Conservation (phyloP, 306 rosid species). For the Albizia julibrissin region DNA sequence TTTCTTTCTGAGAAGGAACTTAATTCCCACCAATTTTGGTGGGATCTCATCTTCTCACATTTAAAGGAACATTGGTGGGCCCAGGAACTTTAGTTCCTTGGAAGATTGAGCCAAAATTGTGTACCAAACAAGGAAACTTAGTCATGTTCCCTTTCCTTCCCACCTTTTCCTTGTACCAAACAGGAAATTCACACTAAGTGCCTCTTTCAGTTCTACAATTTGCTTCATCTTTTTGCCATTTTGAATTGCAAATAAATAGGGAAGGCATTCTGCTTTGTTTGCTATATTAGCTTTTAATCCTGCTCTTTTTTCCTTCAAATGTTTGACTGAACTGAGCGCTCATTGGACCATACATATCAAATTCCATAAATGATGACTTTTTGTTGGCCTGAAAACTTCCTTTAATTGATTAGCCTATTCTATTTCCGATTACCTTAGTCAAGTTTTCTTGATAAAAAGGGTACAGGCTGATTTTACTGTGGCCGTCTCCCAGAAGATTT, state of each 20-base stretch:
- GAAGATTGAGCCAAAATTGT: too few relatives aligned
- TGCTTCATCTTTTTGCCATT: neutral
- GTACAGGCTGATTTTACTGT: conserved; percentile 4
- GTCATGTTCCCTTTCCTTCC: too few relatives aligned
- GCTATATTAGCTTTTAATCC: neutral
- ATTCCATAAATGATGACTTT: neutral
- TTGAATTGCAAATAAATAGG: neutral
- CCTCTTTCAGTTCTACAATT: neutral
- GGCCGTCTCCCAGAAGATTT: neutral
- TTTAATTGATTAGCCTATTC: neutral
- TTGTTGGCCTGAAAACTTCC: neutral
- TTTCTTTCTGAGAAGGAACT: too few relatives aligned
- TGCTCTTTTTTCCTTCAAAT: neutral
- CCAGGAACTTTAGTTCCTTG: too few relatives aligned
- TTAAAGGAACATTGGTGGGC: too few relatives aligned
- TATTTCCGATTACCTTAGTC: neutral
- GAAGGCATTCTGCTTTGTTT: neutral
- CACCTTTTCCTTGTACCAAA: neutral
- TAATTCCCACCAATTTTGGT: too few relatives aligned
- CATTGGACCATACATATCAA: neutral
- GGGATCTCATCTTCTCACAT: too few relatives aligned
- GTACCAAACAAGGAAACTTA: too few relatives aligned
- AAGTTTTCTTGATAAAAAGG: neutral
- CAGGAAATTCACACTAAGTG: neutral
- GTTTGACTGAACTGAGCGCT: neutral